Conservation (phyloP, 2,329 filamentous ascomycete species). For the Epichloe brachyelytri region DNA sequence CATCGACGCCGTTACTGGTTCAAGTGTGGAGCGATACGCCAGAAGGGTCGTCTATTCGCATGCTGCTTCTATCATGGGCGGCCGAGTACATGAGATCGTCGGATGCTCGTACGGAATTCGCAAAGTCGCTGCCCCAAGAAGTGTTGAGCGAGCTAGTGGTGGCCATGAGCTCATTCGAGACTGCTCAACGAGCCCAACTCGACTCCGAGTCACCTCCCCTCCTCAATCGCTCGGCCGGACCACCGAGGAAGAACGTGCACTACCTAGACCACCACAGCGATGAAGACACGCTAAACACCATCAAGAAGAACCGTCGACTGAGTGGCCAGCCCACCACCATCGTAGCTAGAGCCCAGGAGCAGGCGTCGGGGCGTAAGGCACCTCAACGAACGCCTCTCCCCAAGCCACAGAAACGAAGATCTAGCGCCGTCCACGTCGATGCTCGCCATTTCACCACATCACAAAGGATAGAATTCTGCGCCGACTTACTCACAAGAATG, state of each 20-base stretch:
- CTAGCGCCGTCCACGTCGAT: constrained; percentile 19
- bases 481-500: constrained; percentile 46
- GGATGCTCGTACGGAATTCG: constrained; percentile 42
- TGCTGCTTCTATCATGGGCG: constrained; percentile 46
- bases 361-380: constrained; percentile 16
- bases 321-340: constrained; percentile 9
- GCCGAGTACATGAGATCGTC: constrained; percentile 50
- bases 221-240: constrained; percentile 8
- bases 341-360: constrained; percentile 10
- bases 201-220: constrained; percentile 11
- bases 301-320: constrained; percentile 31
- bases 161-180: constrained; percentile 43
- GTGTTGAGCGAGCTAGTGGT: constrained; percentile 51
- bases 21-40: constrained; percentile 51
- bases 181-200: constrained; percentile 13
- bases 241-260: constrained; percentile 33
- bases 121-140: constrained; percentile 46
- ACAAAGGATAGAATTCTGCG: constrained; percentile 44
- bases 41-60: constrained; percentile 45
- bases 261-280: constrained; percentile 20
- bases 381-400: constrained; percentile 15
- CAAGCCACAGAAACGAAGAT: constrained; percentile 24
- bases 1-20: constrained; percentile 44
- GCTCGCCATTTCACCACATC: constrained; percentile 20
- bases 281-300: constrained; percentile 8